Base-by-base conservation (phyloP, 2,329 filamentous ascomycete genomes). In the Grosmannia huntii region DNA sequence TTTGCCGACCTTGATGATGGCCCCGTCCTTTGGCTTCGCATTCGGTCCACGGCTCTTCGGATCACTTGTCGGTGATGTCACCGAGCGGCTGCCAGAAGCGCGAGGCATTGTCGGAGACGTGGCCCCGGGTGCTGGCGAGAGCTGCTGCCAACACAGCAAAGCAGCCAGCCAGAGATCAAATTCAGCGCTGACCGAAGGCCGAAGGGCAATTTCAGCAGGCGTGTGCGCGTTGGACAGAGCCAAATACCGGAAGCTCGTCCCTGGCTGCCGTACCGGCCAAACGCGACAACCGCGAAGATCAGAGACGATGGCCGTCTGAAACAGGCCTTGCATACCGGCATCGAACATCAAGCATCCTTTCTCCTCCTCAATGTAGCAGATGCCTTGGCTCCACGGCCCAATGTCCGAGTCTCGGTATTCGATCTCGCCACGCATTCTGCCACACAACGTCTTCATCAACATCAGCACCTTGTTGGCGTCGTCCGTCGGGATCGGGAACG, bases 1-100 rank as follows among this genome's bases (percentile, higher is more conserved):
- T 68, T 90, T 91, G 58, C 90, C 94, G 53, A 96, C 89, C 69
- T 97, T 99, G 75, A 97, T 97, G 63, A 97, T 94, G 58, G 87
- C 84, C 4, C 83, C 81, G 62, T 90, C 86, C 67, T 86, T 94
- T 1, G 67, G 63, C 48, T 65, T 67, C 6, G 69, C 64, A n/a
- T 69, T 68, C n/a, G 73, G 72, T 5, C 68, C 63, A 48, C 75
- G 73, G 56, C 75, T 73, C 56, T 69, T 60, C 25, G 53, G 3
- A 5, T 74, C 57, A 76, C 67, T 59, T 2, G 46, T 28, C 0
- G 72, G 69, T 57, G 74, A 75, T 0, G 72, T 68, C 58, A 73
- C 71, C 51, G 69, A 19, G 69, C 68, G n/a, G 71, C 66, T 57
- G 62, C 67, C 57, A 16, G 53, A 60, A 56, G 41, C 63, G 62